Percentiles rank a stretch among this genome's conserved stretches.
phyloP scores from a whole-genome alignment of 192 early-diverging fungal species.

The Paraglomus brasilianum region DNA sequence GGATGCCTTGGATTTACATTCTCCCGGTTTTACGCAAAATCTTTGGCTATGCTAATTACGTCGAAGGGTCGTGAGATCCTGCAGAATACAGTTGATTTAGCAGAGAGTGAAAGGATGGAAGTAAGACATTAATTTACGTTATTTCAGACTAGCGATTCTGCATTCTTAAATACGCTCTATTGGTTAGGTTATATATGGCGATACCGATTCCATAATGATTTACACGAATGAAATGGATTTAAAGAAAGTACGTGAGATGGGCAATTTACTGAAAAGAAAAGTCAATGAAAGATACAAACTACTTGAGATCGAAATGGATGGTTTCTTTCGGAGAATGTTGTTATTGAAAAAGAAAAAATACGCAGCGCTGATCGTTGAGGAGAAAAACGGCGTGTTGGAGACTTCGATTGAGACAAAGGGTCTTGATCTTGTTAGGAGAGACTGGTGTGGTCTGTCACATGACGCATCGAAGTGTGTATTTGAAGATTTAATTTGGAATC shows the following conservation, averaged over 20 bases:
- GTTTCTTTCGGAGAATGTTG: conserved; percentile 84
- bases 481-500: neutral
- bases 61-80: conserved; percentile 93
- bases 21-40: conserved; percentile 96
- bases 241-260: conserved; percentile 73
- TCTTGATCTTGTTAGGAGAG: conserved; percentile 91
- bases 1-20: conserved; percentile 92
- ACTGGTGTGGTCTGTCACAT: conserved; percentile 95
- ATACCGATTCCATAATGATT: conserved; percentile 99
- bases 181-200: conserved; percentile 91
- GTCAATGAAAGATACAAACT: conserved; percentile 93
- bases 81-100: conserved; percentile 88
- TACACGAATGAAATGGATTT: conserved; percentile 78
- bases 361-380: conserved; percentile 74
- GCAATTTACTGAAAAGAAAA: conserved; percentile 73
- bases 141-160: conserved; percentile 2
- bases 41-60: conserved; percentile 96
- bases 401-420: conserved; percentile 85
- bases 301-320: conserved; percentile 97
- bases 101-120: conserved; percentile 73
- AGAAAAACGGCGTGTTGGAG: conserved; percentile 54
- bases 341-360: conserved; percentile 99
- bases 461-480: conserved; percentile 76
- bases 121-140: conserved; percentile 34
- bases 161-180: conserved; percentile 5